Evolutionary conservation across 495 filamentous ascomycete species (phyloP), one percentile per base, ranked within the genome.

Genomic region (Penicillium cinerascens): DNA sequence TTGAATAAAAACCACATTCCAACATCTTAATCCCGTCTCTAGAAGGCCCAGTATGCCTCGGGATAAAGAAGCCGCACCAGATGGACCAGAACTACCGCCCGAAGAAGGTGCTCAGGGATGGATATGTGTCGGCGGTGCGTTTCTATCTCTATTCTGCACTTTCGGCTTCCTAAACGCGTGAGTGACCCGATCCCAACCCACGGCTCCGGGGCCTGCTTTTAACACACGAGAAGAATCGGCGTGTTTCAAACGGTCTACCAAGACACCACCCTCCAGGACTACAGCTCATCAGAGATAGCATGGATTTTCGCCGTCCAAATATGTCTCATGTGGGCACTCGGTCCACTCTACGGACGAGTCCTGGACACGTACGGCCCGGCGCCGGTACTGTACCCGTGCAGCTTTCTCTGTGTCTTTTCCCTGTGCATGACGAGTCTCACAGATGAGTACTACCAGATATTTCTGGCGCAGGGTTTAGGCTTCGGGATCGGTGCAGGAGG

Each of bases 231-330:
- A n/a, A 37, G 13, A 8, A 61, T 70, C 38, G 69, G 67, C 16
- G 59, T 68, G 6, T 70, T 65, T 29, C 63, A 65, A 46, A 55
- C 55, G 2, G 51, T 40, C 20, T 71, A 71, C 52, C 51, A 69
- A 50, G 58, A 55, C 10, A 55, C 44, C 13, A 15, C 41, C 17
- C 65, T 72, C 1, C 3, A 18, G 18, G 22, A 58, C 6, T 64
- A 71, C 35, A 52, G 45, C 9, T 41, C 65, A 0, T 69, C 61
- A 13, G 50, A 58, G 1, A 67, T 73, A 23, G 57, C 69, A 40
- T 73, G 69, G 70, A 67, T 72, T 26, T 64, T 71, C 42, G 52
- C 70, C 25, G 42, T 72, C 11, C 67, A 72, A 43, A n/a, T 64
- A 11, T 49, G 44, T 41, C 46, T 70, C 9, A 57, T 73, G 55